Conservation (phyloP, 1,139 yeast genomes). For the Sugiyamaella castrensis region DNA sequence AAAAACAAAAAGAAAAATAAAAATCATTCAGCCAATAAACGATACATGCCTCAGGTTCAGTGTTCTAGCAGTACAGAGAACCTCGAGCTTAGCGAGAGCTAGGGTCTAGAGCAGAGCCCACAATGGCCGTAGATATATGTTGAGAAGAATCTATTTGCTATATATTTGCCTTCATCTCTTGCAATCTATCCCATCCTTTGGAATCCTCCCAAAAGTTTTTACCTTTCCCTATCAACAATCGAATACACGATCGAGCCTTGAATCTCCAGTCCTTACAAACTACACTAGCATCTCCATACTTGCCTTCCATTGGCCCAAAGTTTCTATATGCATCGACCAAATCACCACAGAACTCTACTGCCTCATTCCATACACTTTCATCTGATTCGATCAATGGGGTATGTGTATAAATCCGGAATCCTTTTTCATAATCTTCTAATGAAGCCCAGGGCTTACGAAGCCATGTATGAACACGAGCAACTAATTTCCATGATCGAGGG, state of each 20-base stretch:
- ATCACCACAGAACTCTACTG: constrained; percentile 77
- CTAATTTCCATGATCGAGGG: constrained; percentile 77
- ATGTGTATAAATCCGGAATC: constrained; percentile 66
- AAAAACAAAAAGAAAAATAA: not conserved
- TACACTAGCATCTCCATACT: constrained; percentile 74
- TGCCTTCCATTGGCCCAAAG: constrained; percentile 83
- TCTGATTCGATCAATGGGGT: constrained; percentile 62
- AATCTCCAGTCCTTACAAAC: constrained; percentile 93
- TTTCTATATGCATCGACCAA: constrained; percentile 85
- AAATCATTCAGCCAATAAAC: not conserved
- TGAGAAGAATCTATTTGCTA: not conserved
- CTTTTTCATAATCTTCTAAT: constrained; percentile 81
- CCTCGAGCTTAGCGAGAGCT: too few relatives aligned
- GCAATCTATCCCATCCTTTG: constrained; percentile 69
- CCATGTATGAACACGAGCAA: constrained; percentile 86
- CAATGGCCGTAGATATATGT: too few relatives aligned
- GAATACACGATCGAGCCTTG: constrained; percentile 68
- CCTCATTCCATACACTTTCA: constrained; percentile 68
- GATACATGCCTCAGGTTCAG: too few relatives aligned
- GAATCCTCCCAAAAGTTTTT: constrained; percentile 75
- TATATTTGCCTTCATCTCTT: constrained; percentile 50
- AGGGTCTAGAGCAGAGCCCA: too few relatives aligned
- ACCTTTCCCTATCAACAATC: constrained; percentile 79
- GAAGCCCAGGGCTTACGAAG: constrained; percentile 84
- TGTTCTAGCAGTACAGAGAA: not conserved